phyloP scores from a whole-genome alignment of 495 filamentous ascomycete species.

The Daldinia loculata region DNA sequence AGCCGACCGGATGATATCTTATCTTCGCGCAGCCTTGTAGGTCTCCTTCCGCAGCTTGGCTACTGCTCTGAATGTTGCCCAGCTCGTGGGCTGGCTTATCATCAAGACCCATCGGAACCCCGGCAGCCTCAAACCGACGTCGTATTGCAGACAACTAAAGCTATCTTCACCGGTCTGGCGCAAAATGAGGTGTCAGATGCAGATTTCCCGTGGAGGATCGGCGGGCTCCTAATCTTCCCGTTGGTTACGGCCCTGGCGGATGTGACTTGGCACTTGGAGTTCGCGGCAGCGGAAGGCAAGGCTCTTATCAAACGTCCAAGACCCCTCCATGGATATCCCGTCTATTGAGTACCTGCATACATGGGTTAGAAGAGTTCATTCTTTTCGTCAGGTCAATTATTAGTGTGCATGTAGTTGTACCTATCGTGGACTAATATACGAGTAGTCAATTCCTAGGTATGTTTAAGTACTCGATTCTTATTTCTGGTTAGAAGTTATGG shows the following conservation, averaged over 20 bases:
- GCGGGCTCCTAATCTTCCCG: conserved; percentile 13
- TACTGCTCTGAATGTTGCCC: background rate
- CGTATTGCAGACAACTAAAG: conserved; percentile 12
- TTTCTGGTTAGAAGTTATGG: too few relatives aligned
- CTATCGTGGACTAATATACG: too few relatives aligned
- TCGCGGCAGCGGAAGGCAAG: background rate
- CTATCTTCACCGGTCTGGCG: conserved; percentile 3
- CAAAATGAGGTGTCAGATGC: background rate
- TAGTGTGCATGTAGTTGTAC: too few relatives aligned
- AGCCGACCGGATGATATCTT: background rate
- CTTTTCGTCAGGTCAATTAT: background rate
- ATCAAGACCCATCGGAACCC: conserved; percentile 1
- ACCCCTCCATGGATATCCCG: background rate
- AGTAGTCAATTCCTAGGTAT: too few relatives aligned
- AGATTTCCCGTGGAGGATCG: conserved; percentile 6
- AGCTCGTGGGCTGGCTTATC: conserved; percentile 13
- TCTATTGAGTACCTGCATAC: background rate
- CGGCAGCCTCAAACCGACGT: conserved; percentile 9
- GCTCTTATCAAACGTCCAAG: background rate
- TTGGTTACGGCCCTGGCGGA: conserved; percentile 1
- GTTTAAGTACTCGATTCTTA: too few relatives aligned
- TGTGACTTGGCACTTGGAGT: conserved; percentile 4
- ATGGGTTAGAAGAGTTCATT: background rate
- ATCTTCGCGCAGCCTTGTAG: background rate
- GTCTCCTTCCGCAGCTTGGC: conserved; percentile 1